Percentiles rank a stretch among this genome's conserved stretches.
These are phyloP conservation scores for Cercospora brassicicola DNA, from an alignment of 2,329 filamentous ascomycete genomes.

Conservation along the genomic window DNA sequence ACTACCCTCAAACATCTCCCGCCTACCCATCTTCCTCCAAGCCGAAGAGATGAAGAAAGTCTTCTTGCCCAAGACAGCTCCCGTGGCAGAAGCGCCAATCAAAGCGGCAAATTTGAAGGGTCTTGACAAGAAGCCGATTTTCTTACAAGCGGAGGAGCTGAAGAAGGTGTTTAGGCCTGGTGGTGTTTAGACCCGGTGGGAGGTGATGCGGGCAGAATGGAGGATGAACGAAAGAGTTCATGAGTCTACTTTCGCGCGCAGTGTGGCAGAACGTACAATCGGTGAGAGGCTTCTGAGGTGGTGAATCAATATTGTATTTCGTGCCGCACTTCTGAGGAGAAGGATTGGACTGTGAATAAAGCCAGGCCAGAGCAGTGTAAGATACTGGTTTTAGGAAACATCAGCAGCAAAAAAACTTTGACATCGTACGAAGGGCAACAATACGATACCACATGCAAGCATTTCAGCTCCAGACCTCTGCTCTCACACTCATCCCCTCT, in stretches of 20 bases:
- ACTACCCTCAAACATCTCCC: background rate
- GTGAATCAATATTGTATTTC: too few relatives aligned
- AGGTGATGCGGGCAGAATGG: background rate
- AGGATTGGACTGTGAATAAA: too few relatives aligned
- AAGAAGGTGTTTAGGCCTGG: constrained; percentile 3
- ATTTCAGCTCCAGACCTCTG: too few relatives aligned
- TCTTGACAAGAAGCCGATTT: background rate
- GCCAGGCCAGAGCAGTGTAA: too few relatives aligned
- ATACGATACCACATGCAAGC: too few relatives aligned
- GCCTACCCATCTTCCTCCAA: background rate
- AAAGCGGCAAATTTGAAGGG: background rate
- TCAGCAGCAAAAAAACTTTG: too few relatives aligned
- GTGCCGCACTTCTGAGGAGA: too few relatives aligned
- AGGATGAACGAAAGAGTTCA: background rate
- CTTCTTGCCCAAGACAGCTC: background rate
- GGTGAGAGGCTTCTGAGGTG: too few relatives aligned
- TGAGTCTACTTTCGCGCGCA: too few relatives aligned
- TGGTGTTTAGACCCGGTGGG: background rate
- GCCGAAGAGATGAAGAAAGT: background rate
- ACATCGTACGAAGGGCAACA: too few relatives aligned
- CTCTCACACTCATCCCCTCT: background rate
- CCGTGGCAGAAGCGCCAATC: background rate
- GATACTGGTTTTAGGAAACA: too few relatives aligned
- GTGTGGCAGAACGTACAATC: too few relatives aligned
- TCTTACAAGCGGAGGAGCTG: constrained; percentile 6